phyloP scores from a whole-genome alignment of 2,329 filamentous ascomycete genomes.

The Trichoderma afroharzianum region DNA sequence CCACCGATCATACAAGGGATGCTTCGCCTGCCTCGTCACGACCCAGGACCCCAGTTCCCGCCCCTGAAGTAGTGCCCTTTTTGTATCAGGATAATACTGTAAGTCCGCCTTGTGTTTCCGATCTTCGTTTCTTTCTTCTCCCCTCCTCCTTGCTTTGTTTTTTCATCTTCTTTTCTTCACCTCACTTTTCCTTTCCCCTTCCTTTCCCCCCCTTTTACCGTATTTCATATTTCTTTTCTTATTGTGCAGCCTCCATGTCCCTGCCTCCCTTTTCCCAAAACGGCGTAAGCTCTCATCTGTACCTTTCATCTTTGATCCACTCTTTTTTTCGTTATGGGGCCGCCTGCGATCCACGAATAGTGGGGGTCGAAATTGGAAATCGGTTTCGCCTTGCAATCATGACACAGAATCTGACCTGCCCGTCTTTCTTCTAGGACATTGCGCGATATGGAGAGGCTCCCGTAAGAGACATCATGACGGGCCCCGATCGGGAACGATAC shows the following conservation, averaged over 20 bases:
- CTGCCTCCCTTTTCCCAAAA: slow-evolving; percentile 11
- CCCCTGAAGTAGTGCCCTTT: slow-evolving; percentile 96
- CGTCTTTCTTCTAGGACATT: slow-evolving; percentile 55
- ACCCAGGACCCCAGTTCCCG: slow-evolving; percentile 79
- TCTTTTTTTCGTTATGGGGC: slow-evolving; percentile 14
- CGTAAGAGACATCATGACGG: slow-evolving; percentile 65
- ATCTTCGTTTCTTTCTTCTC: slow-evolving; percentile 17
- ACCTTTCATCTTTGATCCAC: not conserved
- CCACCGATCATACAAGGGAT: slow-evolving; percentile 68
- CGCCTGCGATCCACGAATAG: slow-evolving; percentile 13
- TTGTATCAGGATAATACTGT: slow-evolving; percentile 80
- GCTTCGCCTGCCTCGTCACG: slow-evolving; percentile 72
- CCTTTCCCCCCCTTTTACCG: not conserved
- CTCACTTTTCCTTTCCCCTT: slow-evolving; percentile 17
- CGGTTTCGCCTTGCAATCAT: slow-evolving; percentile 8
- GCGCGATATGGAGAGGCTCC: slow-evolving; percentile 74
- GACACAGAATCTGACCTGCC: slow-evolving; percentile 25
- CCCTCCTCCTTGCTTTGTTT: slow-evolving; percentile 2
- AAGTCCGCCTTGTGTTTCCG: slow-evolving; percentile 37
- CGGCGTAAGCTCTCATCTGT: slow-evolving; percentile 12
- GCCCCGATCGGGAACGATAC: slow-evolving; percentile 67
- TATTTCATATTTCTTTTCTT: slow-evolving; percentile 9
- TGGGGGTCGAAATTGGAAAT: slow-evolving; percentile 5
- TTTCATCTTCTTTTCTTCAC: not conserved
- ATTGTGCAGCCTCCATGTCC: slow-evolving; percentile 3